Evolutionary conservation across 352 stramenopile genomes (phyloP).

Genomic region (Phytophthora sansomeana): DNA sequence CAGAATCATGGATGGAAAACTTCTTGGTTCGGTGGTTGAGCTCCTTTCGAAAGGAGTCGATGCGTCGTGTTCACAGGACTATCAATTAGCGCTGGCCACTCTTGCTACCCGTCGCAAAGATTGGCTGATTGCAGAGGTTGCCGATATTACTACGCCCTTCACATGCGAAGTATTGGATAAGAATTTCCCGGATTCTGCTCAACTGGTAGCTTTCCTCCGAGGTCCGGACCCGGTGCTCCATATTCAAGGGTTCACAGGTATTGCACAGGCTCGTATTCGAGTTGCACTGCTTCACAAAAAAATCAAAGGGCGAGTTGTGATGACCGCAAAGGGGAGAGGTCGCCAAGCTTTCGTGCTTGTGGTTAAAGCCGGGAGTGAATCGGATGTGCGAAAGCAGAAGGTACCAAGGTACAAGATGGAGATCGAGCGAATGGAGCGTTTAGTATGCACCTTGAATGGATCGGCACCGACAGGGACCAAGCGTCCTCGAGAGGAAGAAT

Average conservation of each 20-base stretch:
- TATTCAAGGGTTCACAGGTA: conserved; percentile 6
- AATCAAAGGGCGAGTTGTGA: not conserved
- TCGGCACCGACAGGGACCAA: conserved; percentile 1
- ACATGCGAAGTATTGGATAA: conserved; percentile 11
- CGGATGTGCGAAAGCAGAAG: conserved; percentile 9
- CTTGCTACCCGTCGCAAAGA: conserved; percentile 2
- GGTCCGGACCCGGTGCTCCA: conserved; percentile 3
- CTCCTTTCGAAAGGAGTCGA: conserved; percentile 3
- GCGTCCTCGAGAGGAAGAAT: conserved; percentile 7
- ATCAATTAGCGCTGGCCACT: not conserved
- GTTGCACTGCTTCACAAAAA: conserved; percentile 6
- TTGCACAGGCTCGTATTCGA: conserved; percentile 10
- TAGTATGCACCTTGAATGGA: not conserved
- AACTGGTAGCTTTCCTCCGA: conserved; percentile 10
- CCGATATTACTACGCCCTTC: conserved; percentile 7
- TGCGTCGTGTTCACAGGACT: not conserved
- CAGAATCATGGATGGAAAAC: conserved; percentile 1
- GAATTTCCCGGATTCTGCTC: conserved; percentile 14
- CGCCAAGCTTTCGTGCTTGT: not conserved
- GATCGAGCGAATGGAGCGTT: not conserved
- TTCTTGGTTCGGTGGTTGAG: conserved; percentile 9
- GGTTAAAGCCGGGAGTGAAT: not conserved
- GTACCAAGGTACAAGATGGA: conserved; percentile 1
- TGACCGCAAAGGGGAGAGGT: conserved; percentile 9
- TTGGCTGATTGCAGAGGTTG: conserved; percentile 17